phyloP scores from a whole-genome alignment of 2,329 filamentous ascomycete genomes.

The Cladosporium velox region DNA sequence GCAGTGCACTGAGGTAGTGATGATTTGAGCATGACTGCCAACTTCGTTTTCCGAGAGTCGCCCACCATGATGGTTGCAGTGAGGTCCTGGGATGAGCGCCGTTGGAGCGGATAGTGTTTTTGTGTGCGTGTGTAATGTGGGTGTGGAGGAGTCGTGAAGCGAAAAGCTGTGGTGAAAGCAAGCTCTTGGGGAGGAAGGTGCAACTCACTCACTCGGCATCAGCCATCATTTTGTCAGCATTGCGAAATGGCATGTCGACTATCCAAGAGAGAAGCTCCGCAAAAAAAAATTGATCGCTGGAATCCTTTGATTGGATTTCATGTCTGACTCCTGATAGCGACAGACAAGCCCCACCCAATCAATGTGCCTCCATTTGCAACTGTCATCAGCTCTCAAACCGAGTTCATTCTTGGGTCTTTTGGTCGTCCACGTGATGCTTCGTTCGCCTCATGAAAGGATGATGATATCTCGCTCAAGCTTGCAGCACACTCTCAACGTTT shows the following conservation, averaged over 20 bases:
- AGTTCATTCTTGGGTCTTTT: background rate
- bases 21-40: background rate
- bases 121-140: background rate
- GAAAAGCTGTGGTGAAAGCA: background rate
- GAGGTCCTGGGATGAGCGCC: background rate
- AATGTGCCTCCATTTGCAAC: background rate
- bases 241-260: background rate
- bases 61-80: background rate
- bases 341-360: background rate
- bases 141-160: background rate
- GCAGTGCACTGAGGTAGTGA: background rate
- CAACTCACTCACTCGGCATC: background rate
- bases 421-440: background rate
- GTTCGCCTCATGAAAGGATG: background rate
- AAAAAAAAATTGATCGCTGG: background rate
- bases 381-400: background rate
- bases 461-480: background rate
- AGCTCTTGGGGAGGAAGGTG: background rate
- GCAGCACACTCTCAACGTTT: slow-evolving; percentile 46
- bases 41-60: background rate
- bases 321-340: background rate
- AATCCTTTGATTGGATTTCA: background rate
- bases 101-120: background rate
- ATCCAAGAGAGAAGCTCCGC: background rate
- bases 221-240: background rate